phyloP scores from a whole-genome alignment of 805 yeast genomes.

The Nakazawaea holstii region DNA sequence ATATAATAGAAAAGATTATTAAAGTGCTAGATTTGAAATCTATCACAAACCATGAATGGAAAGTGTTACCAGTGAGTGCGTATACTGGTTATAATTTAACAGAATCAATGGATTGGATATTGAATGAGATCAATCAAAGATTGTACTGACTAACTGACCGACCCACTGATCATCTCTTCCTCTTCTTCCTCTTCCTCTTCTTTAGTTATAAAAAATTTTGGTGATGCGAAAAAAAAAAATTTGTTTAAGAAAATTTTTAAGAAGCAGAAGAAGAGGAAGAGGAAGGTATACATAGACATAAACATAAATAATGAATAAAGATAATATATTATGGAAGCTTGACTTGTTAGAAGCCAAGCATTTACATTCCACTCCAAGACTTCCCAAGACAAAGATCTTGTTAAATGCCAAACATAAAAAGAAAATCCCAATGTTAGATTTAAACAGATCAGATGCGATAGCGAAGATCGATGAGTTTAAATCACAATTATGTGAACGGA shows the following conservation, averaged over 20 bases:
- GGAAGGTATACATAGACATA: neutral
- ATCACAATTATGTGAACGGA: constrained; percentile 38
- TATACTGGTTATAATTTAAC: constrained; percentile 35
- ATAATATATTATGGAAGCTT: constrained; percentile 44
- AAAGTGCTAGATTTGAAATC: constrained; percentile 24
- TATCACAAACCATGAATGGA: constrained; percentile 34
- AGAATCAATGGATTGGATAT: constrained; percentile 38
- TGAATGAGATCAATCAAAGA: constrained; percentile 31
- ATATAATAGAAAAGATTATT: constrained; percentile 15
- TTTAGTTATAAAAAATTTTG: neutral
- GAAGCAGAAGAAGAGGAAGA: neutral
- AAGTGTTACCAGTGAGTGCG: constrained; percentile 43
- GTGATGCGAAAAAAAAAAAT: neutral
- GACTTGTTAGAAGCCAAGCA: constrained; percentile 52
- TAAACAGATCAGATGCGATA: constrained; percentile 36
- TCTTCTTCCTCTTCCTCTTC: too few species aligned
- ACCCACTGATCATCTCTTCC: neutral
- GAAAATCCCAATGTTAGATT: constrained; percentile 36
- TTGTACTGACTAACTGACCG: constrained; percentile 22
- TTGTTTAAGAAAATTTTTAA: neutral
- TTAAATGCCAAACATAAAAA: constrained; percentile 35
- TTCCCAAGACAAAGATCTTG: constrained; percentile 41
- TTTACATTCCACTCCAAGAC: constrained; percentile 38
- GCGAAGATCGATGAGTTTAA: constrained; percentile 40
- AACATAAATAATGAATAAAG: constrained; percentile 21